phyloP scores from a whole-genome alignment of 768 basidiomycete genomes.

The Leccinellum albellum region DNA sequence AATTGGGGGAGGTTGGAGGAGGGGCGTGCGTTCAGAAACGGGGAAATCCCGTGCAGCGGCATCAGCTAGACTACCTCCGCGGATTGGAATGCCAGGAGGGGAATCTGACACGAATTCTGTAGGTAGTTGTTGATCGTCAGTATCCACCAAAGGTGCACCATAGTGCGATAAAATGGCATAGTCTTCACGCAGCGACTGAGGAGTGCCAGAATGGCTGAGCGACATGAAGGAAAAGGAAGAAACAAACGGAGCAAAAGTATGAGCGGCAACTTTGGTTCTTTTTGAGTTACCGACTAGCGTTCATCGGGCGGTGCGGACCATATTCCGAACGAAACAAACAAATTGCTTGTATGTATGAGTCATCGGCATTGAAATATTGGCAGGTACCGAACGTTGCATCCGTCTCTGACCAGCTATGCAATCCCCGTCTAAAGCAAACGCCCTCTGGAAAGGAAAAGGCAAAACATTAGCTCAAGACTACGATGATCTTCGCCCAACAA shows the following conservation, averaged over 20 bases:
- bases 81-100: constrained; percentile 19
- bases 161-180: constrained; percentile 59
- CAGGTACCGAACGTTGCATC: too few species aligned
- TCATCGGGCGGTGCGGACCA: background rate
- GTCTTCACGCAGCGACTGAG: constrained; percentile 58
- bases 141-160: constrained; percentile 38
- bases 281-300: background rate
- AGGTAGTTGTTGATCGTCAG: constrained; percentile 9
- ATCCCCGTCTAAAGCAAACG: constrained; percentile 20
- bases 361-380: too few species aligned
- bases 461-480: constrained; percentile 46
- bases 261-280: background rate
- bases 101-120: constrained; percentile 10
- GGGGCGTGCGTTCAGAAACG: constrained; percentile 53
- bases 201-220: constrained; percentile 31
- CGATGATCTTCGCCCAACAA: constrained; percentile 57
- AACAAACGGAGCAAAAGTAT: background rate
- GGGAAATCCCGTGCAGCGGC: background rate
- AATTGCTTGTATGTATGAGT: background rate
- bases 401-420: background rate
- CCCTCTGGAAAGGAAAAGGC: constrained; percentile 54
- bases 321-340: background rate
- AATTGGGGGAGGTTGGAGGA: constrained; percentile 46
- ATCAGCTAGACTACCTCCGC: background rate
- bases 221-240: constrained; percentile 27